phyloP scores from a whole-genome alignment of 78 protist genomes.

The Dictyostelium intermedium region DNA sequence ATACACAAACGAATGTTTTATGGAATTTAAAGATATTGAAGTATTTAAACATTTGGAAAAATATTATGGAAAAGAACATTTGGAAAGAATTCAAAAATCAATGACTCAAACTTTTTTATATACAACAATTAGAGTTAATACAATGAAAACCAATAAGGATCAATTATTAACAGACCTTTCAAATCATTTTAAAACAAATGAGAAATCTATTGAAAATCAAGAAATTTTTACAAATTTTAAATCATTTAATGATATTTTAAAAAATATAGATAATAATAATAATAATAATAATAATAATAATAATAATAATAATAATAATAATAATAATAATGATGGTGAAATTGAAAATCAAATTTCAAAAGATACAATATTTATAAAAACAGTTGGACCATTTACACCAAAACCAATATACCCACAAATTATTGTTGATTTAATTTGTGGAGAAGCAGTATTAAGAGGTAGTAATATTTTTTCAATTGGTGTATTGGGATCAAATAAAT shows the following conservation, averaged over 20 bases:
- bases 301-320: background rate
- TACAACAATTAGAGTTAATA: slow-evolving; percentile 23
- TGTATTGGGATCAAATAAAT: slow-evolving; percentile 9
- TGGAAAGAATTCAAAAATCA: slow-evolving; percentile 1
- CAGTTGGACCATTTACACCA: slow-evolving; percentile 4
- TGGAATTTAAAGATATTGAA: slow-evolving; percentile 11
- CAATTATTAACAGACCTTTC: background rate
- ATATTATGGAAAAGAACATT: slow-evolving; percentile 17
- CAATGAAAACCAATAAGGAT: background rate
- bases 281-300: background rate
- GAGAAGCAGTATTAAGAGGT: slow-evolving; percentile 63
- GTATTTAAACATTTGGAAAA: slow-evolving; percentile 10
- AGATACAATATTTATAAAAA: slow-evolving; percentile 32
- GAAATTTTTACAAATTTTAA: background rate
- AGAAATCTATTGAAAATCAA: background rate
- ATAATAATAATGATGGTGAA: background rate
- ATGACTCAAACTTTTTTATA: background rate
- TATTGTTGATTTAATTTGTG: slow-evolving; percentile 42
- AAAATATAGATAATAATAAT: background rate
- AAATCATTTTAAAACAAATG: slow-evolving; percentile 3
- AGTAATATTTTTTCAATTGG: slow-evolving; percentile 59
- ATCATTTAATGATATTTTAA: background rate
- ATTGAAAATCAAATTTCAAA: background rate
- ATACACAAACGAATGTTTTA: background rate
- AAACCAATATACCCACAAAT: slow-evolving; percentile 41